Evolutionary conservation across 1,139 yeast species (phyloP).

Genomic region (Scheffersomyces segobiensis): DNA sequence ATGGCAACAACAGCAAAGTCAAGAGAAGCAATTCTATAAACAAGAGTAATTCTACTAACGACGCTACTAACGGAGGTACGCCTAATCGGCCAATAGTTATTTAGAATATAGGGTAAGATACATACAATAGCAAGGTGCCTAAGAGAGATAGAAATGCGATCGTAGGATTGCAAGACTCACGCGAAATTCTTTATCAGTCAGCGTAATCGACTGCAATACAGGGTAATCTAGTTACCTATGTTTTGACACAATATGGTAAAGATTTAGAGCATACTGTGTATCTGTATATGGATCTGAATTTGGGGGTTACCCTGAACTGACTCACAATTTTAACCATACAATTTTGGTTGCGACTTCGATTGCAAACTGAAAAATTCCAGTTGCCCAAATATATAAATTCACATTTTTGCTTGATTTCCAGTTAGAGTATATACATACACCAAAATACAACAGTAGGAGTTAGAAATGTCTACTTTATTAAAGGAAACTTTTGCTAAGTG

Average conservation of each 20-base stretch:
- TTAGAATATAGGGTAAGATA: not conserved
- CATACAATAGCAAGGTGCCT: not conserved
- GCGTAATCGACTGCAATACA: not conserved
- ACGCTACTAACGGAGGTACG: constrained; percentile 5
- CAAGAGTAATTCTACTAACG: constrained; percentile 3
- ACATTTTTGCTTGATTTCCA: not conserved
- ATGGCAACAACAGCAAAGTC: not conserved
- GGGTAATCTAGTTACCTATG: not conserved
- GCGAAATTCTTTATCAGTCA: not conserved
- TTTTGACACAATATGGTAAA: not conserved
- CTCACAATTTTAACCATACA: constrained; percentile 14
- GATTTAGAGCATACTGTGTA: not conserved
- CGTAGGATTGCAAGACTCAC: not conserved
- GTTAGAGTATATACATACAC: not conserved
- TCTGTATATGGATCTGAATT: not conserved
- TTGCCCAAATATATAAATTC: not conserved
- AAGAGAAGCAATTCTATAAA: constrained; percentile 5
- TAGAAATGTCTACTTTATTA: constrained; percentile 62
- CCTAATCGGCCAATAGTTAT: constrained; percentile 10
- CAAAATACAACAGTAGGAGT: not conserved
- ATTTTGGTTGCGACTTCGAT: not conserved
- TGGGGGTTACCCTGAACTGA: constrained; percentile 35
- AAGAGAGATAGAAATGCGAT: not conserved
- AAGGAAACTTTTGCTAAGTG: constrained; percentile 74
- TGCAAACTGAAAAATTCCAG: not conserved